Base-by-base conservation (phyloP, 2,329 filamentous ascomycete genomes). In the Fusarium haematococcum region DNA sequence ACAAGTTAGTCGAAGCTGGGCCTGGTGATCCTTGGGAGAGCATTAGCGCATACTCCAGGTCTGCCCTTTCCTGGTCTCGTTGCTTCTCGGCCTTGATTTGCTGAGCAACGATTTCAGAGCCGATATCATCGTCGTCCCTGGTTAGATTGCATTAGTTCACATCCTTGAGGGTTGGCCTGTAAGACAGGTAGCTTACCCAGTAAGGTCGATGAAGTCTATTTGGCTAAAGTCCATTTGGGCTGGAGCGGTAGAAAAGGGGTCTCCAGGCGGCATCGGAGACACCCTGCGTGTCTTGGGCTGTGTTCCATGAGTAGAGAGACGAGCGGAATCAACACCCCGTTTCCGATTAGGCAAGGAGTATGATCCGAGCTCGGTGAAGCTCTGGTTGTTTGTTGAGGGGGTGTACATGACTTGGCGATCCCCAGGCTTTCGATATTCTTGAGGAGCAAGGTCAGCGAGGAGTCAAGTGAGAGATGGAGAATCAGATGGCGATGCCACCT, bases 201-300 rank as follows among this genome's bases (percentile, higher is more conserved):
- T 86, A 75, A 86, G 81, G 75, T 86, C 84, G 64, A 86, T 84
- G 39, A 85, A 74, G 27, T 75, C 73, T 32, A 75, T 35, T 20
- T 56, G 41, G 25, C 32, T 63, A 23, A 81, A 79, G 50, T 78
- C 37, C 23, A 63, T 68, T 32, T 60, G 58, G 60, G 48, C 32
- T 10, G 37, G 52, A 16, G 37, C 32, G 41, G 60, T 58, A 8
- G 67, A 68, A 37, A 68, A 69, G 11, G 60, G 63, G n/a, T 70
- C 57, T 25, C 61, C 54, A 48, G 25, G 33, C 4, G 67, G 68
- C 25, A 52, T 60, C 13, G 81, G 78, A 30, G 79, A 79, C 4
- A 81, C 79, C 10, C 83, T 80, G 35, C 80, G 81, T 25, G 82
- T 81, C 71, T 86, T 86, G 65, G 62, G 68, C 14, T 69, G 71